These are phyloP conservation scores for Ustilago lituana DNA, from an alignment of 1,284 basidiomycete genomes.

Conservation along the genomic window DNA sequence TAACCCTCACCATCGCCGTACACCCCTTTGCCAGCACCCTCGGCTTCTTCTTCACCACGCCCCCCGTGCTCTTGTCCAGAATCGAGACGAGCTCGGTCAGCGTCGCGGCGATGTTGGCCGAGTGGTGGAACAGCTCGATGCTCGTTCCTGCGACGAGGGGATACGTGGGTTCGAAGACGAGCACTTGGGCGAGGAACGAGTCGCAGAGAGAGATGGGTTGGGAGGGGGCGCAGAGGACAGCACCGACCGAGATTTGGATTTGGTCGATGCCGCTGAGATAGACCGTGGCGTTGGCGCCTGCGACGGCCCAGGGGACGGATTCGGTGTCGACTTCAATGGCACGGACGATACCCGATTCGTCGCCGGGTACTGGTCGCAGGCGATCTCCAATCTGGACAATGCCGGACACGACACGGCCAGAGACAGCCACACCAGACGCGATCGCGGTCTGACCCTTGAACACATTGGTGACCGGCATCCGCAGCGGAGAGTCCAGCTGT, in stretches of 20 bases:
- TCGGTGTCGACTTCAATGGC: slow-evolving; percentile 88
- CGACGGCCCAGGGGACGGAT: slow-evolving; percentile 83
- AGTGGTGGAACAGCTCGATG: slow-evolving; percentile 88
- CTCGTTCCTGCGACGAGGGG: slow-evolving; percentile 89
- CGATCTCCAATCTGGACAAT: slow-evolving; percentile 91
- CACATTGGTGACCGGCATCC: slow-evolving; percentile 92
- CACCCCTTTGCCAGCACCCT: slow-evolving; percentile 80
- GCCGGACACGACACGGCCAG: slow-evolving; percentile 87
- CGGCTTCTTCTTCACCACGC: slow-evolving; percentile 80
- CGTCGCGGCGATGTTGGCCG: slow-evolving; percentile 87
- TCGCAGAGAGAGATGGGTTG: slow-evolving; percentile 78
- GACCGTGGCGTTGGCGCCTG: slow-evolving; percentile 87
- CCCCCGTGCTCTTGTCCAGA: slow-evolving; percentile 81
- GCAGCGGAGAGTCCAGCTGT: slow-evolving; percentile 79
- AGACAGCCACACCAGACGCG: slow-evolving; percentile 78
- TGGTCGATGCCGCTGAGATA: slow-evolving; percentile 86
- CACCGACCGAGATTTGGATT: slow-evolving; percentile 84
- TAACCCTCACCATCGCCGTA: slow-evolving; percentile 85
- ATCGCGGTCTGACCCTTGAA: slow-evolving; percentile 84
- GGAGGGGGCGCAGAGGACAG: slow-evolving; percentile 80
- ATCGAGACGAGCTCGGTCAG: slow-evolving; percentile 81
- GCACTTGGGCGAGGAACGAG: slow-evolving; percentile 83
- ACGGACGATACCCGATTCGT: slow-evolving; percentile 81
- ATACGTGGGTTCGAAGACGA: slow-evolving; percentile 90
- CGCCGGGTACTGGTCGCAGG: slow-evolving; percentile 86